These are phyloP conservation scores for Petrea volubilis DNA, from an alignment of 257 asterid genomes.

Conservation along the genomic window DNA sequence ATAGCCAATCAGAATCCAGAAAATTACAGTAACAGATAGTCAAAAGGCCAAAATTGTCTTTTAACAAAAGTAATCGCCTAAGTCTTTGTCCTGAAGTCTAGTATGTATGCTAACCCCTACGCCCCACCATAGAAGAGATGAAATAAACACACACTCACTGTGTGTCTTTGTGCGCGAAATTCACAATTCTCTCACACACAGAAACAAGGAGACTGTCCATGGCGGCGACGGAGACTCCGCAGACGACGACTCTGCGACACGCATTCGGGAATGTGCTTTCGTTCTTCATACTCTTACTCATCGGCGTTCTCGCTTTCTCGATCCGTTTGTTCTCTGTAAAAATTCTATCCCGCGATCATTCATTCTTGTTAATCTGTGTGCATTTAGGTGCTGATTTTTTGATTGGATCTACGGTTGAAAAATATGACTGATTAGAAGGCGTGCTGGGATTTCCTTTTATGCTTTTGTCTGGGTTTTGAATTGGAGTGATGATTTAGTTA, in stretches of 20 bases:
- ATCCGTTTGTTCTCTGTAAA: slow-evolving; percentile 82
- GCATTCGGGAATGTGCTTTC: slow-evolving; percentile 75
- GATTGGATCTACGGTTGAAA: neutral
- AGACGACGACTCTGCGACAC: slow-evolving; percentile 12
- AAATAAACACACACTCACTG: neutral
- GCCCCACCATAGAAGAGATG: neutral
- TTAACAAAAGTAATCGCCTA: neutral
- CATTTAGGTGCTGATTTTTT: neutral
- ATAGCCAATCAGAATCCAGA: slow-evolving; percentile 5
- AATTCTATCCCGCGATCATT: neutral
- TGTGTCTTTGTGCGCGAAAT: neutral
- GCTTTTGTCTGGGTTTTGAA: slow-evolving; percentile 1
- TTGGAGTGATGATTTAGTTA: neutral
- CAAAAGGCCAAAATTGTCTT: neutral
- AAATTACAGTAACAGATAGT: neutral
- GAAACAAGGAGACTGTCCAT: slow-evolving; percentile 3
- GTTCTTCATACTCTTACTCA: slow-evolving; percentile 60
- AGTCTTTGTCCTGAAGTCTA: neutral
- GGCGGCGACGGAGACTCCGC: slow-evolving; percentile 23
- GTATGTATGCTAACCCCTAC: neutral
- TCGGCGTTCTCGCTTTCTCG: slow-evolving; percentile 77
- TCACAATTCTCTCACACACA: neutral
- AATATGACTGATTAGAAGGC: neutral
- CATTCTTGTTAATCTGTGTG: neutral
- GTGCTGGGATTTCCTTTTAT: neutral